phyloP scores from a whole-genome alignment of 108 stramenopile genomes.

The Cyclotella choctawhatcheeana region DNA sequence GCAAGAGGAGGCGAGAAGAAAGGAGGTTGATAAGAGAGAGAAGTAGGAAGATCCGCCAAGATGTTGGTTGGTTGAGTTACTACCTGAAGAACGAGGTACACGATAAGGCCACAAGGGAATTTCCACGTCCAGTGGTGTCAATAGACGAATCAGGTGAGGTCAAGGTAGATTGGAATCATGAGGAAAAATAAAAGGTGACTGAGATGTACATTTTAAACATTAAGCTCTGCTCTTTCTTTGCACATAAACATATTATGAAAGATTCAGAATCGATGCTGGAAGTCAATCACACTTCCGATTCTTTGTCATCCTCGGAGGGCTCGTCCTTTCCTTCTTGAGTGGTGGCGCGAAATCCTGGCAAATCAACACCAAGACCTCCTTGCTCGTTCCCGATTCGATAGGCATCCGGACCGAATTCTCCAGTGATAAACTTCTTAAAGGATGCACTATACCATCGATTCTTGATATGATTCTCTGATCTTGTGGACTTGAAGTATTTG shows the following conservation, averaged over 20 bases:
- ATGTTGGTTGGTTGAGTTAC: background rate
- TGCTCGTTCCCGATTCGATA: constrained; percentile 21
- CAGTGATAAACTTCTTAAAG: constrained; percentile 57
- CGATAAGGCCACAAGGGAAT: background rate
- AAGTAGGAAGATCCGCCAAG: background rate
- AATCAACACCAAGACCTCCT: constrained; percentile 10
- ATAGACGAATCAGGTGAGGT: background rate
- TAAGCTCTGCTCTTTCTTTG: no score
- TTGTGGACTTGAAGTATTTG: constrained; percentile 73
- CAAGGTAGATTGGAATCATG: background rate
- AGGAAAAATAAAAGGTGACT: no score
- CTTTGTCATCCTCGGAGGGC: background rate
- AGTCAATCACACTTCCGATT: background rate
- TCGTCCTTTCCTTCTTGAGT: no score
- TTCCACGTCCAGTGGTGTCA: background rate
- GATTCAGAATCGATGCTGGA: background rate
- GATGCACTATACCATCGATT: constrained; percentile 92
- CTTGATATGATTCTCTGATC: constrained; percentile 92
- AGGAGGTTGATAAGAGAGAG: constrained; percentile 15
- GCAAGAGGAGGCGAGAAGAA: constrained; percentile 19
- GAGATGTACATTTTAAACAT: no score
- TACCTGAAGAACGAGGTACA: background rate
- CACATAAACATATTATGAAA: no score
- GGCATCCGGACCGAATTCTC: constrained; percentile 44
- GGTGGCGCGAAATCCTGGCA: background rate